phyloP scores from a whole-genome alignment of 163 green algal genomes.

The Scenedesmus sp. region DNA sequence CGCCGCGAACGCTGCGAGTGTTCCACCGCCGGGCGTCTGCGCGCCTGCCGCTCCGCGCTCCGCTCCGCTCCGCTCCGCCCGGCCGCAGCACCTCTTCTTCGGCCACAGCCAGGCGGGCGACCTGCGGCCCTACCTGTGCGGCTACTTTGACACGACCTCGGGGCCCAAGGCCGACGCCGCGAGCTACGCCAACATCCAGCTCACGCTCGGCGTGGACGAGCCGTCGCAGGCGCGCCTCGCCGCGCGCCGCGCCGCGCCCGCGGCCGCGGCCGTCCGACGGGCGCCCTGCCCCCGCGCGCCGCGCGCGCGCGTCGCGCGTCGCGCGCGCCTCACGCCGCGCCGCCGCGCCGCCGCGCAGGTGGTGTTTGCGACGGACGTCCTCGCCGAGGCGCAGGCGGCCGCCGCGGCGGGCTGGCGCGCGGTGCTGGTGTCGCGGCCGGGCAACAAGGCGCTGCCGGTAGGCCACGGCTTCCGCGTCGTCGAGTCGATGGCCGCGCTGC shows the following conservation, averaged over 20 bases:
- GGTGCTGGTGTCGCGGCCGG: slow-evolving; percentile 84
- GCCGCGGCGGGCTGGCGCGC: slow-evolving; percentile 78
- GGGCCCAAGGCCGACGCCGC: slow-evolving; percentile 76
- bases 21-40: too few species aligned
- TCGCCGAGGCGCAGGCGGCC: slow-evolving; percentile 84
- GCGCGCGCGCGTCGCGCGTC: too few species aligned
- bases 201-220: slow-evolving; percentile 80
- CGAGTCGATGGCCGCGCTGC: slow-evolving; percentile 54
- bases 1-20: too few species aligned
- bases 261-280: too few species aligned
- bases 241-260: too few species aligned
- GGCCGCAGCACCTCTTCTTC: slow-evolving; percentile 73
- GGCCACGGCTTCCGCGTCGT: slow-evolving; percentile 76
- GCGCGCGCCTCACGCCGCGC: too few species aligned
- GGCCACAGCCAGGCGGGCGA: slow-evolving; percentile 71
- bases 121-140: slow-evolving; percentile 81
- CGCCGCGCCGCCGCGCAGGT: slow-evolving; percentile 67
- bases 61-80: too few species aligned
- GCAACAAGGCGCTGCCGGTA: slow-evolving; percentile 85
- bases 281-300: too few species aligned
- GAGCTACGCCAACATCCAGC: slow-evolving; percentile 89
- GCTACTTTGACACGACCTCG: slow-evolving; percentile 95
- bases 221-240: slow-evolving; percentile 38
- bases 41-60: too few species aligned
- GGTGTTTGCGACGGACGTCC: slow-evolving; percentile 86